A percentile compares a stretch with the other conserved stretches of the same genome.
These are phyloP conservation scores for Colletotrichum lini DNA, from an alignment of 2,329 filamentous ascomycete genomes.

Conservation along the genomic window DNA sequence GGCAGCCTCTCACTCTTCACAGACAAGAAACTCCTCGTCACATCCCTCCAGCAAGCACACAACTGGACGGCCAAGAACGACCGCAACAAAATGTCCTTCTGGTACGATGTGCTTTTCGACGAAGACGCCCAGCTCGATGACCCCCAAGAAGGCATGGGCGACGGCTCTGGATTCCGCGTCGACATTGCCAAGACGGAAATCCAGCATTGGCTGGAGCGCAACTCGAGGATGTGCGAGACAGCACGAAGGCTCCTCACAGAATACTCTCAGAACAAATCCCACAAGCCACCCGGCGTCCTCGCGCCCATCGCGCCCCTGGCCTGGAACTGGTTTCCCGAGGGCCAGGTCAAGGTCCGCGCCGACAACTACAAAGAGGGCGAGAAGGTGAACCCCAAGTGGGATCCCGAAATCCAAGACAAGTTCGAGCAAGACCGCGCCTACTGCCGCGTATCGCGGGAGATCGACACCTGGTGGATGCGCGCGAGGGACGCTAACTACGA, in stretches of 20 bases:
- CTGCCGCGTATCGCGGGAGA: slow-evolving; percentile 74
- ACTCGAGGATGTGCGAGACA: slow-evolving; percentile 70
- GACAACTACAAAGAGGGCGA: slow-evolving; percentile 54
- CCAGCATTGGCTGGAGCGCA: slow-evolving; percentile 73
- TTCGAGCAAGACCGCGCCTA: slow-evolving; percentile 72
- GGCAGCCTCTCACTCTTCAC: slow-evolving; percentile 42
- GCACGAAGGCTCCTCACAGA: slow-evolving; percentile 69
- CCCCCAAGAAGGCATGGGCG: slow-evolving; percentile 66
- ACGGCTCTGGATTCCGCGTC: slow-evolving; percentile 68
- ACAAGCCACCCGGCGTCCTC: slow-evolving; percentile 65
- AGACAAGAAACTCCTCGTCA: slow-evolving; percentile 78
- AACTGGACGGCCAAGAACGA: slow-evolving; percentile 80
- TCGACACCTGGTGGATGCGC: slow-evolving; percentile 76
- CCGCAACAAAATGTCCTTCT: slow-evolving; percentile 79
- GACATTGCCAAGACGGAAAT: slow-evolving; percentile 73
- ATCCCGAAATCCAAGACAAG: slow-evolving; percentile 67
- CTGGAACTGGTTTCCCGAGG: slow-evolving; percentile 69
- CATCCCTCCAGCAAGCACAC: slow-evolving; percentile 75
- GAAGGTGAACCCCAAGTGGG: slow-evolving; percentile 64
- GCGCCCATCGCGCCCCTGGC: slow-evolving; percentile 66
- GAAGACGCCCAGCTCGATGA: slow-evolving; percentile 64
- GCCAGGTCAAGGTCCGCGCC: slow-evolving; percentile 51
- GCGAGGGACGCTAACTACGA: slow-evolving; percentile 73
- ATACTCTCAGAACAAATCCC: slow-evolving; percentile 65
- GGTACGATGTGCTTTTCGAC: slow-evolving; percentile 76